phyloP scores from a whole-genome alignment of 176 grass and related monocot genomes.

The Tuctoria greenei region DNA sequence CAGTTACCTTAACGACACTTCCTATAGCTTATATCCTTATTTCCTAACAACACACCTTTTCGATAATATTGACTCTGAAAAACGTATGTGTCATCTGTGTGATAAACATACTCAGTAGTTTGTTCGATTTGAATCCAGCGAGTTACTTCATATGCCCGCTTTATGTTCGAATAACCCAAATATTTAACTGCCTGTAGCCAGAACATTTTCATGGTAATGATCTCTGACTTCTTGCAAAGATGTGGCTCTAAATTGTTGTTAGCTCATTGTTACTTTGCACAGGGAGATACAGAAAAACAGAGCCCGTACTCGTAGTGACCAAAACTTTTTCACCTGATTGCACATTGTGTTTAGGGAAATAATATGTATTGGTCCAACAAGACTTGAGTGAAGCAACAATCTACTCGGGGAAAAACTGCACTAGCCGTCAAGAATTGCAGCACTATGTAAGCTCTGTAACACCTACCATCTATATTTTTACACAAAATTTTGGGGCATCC shows the following conservation, averaged over 20 bases:
- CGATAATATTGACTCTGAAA: not conserved
- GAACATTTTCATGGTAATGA: slow-evolving; percentile 3
- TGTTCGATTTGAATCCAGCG: not conserved
- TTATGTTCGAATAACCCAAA: not conserved
- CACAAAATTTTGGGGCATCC: slow-evolving; percentile 43
- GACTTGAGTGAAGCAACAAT: slow-evolving; percentile 23
- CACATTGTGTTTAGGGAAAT: not conserved
- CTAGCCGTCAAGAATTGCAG: slow-evolving; percentile 9
- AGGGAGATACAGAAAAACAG: slow-evolving; percentile 4
- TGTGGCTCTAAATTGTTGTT: not conserved
- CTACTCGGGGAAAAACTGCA: slow-evolving; percentile 38
- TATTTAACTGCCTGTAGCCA: slow-evolving; percentile 2
- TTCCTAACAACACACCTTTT: not conserved
- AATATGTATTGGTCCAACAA: slow-evolving; percentile 32
- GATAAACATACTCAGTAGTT: not conserved
- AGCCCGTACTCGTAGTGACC: not conserved
- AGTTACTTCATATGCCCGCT: slow-evolving; percentile 6
- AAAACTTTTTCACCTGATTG: not conserved
- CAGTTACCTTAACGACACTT: not conserved
- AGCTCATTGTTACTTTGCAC: slow-evolving; percentile 3
- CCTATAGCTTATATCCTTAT: slow-evolving; percentile 16
- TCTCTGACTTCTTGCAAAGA: not conserved
- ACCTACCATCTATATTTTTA: slow-evolving; percentile 36
- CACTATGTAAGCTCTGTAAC: not conserved
- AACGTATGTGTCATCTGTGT: not conserved